Percentiles rank a stretch among this genome's conserved stretches.
These are phyloP conservation scores for Dichotomocladium elegans DNA, from an alignment of 371 early-diverging fungal species.

Conservation along the genomic window DNA sequence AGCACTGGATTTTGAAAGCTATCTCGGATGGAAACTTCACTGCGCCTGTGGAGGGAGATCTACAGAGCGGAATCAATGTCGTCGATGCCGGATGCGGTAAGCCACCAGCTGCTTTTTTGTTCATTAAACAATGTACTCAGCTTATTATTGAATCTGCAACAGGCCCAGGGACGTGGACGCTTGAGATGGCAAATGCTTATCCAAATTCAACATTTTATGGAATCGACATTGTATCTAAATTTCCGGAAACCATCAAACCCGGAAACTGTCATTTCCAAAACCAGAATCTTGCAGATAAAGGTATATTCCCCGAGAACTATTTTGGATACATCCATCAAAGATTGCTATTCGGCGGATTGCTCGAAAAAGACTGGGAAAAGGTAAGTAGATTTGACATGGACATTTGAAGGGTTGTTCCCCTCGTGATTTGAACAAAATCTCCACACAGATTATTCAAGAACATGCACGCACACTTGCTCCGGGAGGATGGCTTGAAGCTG, in stretches of 20 bases:
- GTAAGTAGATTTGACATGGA: constrained; percentile 4
- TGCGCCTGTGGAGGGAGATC: constrained; percentile 5
- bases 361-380: constrained; percentile 22
- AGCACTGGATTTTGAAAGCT: constrained; percentile 14
- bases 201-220: constrained; percentile 18
- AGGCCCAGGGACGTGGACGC: constrained; percentile 25
- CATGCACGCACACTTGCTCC: constrained; percentile 10
- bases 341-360: constrained; percentile 27
- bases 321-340: constrained; percentile 58
- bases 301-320: constrained; percentile 48
- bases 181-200: constrained; percentile 19
- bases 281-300: constrained; percentile 47
- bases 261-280: constrained; percentile 39
- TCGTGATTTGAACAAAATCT: neutral
- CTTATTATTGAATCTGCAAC: too few relatives aligned
- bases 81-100: constrained; percentile 19
- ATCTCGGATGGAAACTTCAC: too few relatives aligned
- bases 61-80: constrained; percentile 11
- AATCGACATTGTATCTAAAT: constrained; percentile 12
- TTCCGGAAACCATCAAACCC: constrained; percentile 11
- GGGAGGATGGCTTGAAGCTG: constrained; percentile 19
- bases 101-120: too few relatives aligned
- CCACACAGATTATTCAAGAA: constrained; percentile 7
- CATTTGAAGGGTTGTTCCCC: neutral
- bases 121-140: too few relatives aligned